Evolutionary conservation across 2,329 filamentous ascomycete species (phyloP).

Genomic region (Hypoxylon sp.): DNA sequence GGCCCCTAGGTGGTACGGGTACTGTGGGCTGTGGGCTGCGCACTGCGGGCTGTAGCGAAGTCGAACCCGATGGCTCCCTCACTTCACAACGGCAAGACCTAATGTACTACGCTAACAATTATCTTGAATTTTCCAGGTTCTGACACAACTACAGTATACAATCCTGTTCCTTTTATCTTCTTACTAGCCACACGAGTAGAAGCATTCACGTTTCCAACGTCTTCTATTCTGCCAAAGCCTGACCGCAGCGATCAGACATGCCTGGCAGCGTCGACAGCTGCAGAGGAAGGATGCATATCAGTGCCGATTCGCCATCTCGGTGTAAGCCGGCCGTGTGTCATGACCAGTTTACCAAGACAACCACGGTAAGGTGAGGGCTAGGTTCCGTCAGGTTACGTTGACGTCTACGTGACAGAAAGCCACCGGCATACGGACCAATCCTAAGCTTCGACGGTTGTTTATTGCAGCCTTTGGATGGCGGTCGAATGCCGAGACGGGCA

Average conservation of each 20-base stretch:
- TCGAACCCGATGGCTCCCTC: conserved; percentile 14
- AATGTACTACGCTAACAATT: neutral
- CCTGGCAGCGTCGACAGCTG: neutral
- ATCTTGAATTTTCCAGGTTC: neutral
- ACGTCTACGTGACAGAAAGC: conserved; percentile 6
- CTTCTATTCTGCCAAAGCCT: too few species aligned
- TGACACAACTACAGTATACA: too few species aligned
- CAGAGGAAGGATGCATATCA: conserved; percentile 1
- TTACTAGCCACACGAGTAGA: neutral
- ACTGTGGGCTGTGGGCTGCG: conserved; percentile 6
- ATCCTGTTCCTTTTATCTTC: too few species aligned
- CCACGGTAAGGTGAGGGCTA: neutral
- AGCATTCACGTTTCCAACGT: neutral
- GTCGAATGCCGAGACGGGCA: neutral
- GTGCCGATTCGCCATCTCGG: conserved; percentile 19
- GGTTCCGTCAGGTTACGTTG: neutral
- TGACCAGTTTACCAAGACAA: conserved; percentile 27
- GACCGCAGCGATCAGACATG: too few species aligned
- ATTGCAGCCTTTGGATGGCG: neutral
- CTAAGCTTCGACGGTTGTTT: neutral
- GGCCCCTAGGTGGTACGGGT: too few species aligned
- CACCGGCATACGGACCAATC: conserved; percentile 5
- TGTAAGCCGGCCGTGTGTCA: conserved; percentile 21
- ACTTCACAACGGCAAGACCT: neutral
- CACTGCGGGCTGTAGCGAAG: conserved; percentile 19